phyloP scores from a whole-genome alignment of 768 basidiomycete species.

The Leucogyrophana mollusca region DNA sequence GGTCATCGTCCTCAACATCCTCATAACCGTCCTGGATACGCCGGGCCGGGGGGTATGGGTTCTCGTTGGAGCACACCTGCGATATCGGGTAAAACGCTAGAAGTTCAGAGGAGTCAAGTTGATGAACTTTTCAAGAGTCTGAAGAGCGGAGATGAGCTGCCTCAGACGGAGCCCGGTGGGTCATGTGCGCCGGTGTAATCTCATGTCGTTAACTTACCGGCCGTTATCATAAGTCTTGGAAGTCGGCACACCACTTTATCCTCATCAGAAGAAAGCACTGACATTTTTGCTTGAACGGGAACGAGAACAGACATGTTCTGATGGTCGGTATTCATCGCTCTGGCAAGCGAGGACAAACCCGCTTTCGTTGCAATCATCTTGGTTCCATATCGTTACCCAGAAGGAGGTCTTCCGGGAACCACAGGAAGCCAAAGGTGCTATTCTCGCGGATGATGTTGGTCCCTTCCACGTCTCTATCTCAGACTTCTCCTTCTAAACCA shows the following conservation, averaged over 20 bases:
- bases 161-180: slow-evolving; percentile 84
- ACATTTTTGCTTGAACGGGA: slow-evolving; percentile 93
- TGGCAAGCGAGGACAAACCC: slow-evolving; percentile 63
- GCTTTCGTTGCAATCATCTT: slow-evolving; percentile 45
- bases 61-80: slow-evolving; percentile 57
- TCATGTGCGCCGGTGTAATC: slow-evolving; percentile 19
- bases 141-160: slow-evolving; percentile 82
- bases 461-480: slow-evolving; percentile 13
- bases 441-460: slow-evolving; percentile 95
- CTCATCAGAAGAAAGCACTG: slow-evolving; percentile 97
- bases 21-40: slow-evolving; percentile 41
- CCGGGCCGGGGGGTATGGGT: slow-evolving; percentile 35
- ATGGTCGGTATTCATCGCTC: slow-evolving; percentile 67
- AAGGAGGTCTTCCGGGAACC: slow-evolving; percentile 70
- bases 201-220: slow-evolving; percentile 14
- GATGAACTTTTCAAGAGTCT: slow-evolving; percentile 92
- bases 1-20: slow-evolving; percentile 48
- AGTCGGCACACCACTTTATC: slow-evolving; percentile 86
- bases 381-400: slow-evolving; percentile 86
- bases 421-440: slow-evolving; percentile 77
- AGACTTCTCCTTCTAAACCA: slow-evolving; percentile 12
- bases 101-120: slow-evolving; percentile 89
- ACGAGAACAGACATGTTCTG: slow-evolving; percentile 54
- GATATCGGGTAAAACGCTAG: slow-evolving; percentile 73
- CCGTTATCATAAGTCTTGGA: slow-evolving; percentile 47